Evolutionary conservation across 2,329 filamentous ascomycete species (phyloP).

Genomic region (Colletotrichum incanum): DNA sequence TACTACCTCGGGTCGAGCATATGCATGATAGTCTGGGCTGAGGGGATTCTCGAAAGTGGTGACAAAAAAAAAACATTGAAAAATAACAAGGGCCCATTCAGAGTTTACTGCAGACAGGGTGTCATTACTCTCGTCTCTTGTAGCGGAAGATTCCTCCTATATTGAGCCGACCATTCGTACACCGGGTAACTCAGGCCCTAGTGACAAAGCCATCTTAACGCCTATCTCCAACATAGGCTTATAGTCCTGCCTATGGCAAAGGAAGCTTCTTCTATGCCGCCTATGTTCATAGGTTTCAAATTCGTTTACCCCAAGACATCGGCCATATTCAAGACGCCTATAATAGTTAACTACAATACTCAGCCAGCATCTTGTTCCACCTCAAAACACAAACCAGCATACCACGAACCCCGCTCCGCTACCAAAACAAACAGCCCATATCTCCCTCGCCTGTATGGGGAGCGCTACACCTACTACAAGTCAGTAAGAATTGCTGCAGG

Average conservation of each 20-base stretch:
- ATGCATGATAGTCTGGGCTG: background rate
- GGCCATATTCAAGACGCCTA: background rate
- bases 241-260: background rate
- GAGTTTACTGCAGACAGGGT: rapidly evolving
- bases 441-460: no score
- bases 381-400: no score
- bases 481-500: no score
- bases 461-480: no score
- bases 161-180: background rate
- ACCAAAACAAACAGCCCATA: no score
- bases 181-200: background rate
- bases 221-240: background rate
- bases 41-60: background rate
- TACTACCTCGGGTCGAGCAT: background rate
- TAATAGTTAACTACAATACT: background rate
- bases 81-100: no score
- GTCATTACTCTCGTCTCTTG: no score
- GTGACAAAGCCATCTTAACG: background rate
- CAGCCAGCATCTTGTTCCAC: background rate
- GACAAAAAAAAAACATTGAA: background rate
- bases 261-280: background rate
- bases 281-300: background rate
- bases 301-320: background rate
- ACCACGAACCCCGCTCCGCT: no score
- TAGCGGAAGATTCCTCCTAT: background rate